phyloP scores from a whole-genome alignment of 2,329 filamentous ascomycete species.

The Coniochaeta sp. region DNA sequence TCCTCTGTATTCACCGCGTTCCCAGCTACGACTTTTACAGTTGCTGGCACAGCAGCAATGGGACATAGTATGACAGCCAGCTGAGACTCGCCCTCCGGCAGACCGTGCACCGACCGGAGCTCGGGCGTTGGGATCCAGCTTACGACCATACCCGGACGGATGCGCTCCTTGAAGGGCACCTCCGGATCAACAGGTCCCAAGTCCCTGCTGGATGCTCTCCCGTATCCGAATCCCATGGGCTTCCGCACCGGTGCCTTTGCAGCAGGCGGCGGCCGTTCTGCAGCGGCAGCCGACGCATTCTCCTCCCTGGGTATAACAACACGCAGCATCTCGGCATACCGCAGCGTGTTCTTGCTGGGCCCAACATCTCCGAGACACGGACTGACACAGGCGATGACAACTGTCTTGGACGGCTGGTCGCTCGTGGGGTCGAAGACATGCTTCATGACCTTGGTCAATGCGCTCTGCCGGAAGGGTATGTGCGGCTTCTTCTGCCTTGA shows the following conservation, averaged over 20 bases:
- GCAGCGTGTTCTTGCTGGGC: conserved; percentile 39
- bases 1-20: conserved; percentile 15
- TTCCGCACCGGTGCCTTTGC: too few species aligned
- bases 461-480: conserved; percentile 38
- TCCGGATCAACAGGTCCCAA: neutral
- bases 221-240: too few species aligned
- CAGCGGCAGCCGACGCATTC: too few species aligned
- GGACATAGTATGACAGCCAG: conserved; percentile 26
- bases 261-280: too few species aligned
- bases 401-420: conserved; percentile 31
- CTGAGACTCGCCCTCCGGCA: conserved; percentile 13
- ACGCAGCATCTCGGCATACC: conserved; percentile 38
- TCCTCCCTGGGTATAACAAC: neutral
- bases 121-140: conserved; percentile 19
- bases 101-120: conserved; percentile 4
- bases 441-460: conserved; percentile 40
- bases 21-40: conserved; percentile 5
- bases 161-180: conserved; percentile 30
- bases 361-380: conserved; percentile 35
- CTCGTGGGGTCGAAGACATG: conserved; percentile 39
- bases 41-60: neutral
- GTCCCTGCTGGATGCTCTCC: neutral
- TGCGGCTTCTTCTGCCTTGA: conserved; percentile 24
- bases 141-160: conserved; percentile 34
- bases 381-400: conserved; percentile 40